These are phyloP conservation scores for Hysterium pulicare DNA, from an alignment of 2,329 filamentous ascomycete genomes.

Conservation along the genomic window DNA sequence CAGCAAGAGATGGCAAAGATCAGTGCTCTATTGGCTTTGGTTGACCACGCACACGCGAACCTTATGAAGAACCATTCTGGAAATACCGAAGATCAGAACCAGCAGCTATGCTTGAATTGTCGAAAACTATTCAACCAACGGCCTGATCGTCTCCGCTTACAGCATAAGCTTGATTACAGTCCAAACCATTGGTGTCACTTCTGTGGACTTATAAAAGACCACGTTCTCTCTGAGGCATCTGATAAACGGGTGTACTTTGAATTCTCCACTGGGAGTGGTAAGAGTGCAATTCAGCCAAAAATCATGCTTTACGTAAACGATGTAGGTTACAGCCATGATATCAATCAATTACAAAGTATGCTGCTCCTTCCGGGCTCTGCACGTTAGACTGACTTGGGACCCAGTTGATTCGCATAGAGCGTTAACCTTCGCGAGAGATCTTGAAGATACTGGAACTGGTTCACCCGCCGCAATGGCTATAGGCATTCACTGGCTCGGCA, in stretches of 20 bases:
- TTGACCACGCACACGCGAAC: neutral
- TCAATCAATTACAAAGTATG: neutral
- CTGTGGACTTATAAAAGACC: no score
- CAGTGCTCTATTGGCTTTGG: neutral
- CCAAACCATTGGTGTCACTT: no score
- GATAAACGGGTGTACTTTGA: no score
- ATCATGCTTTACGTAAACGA: neutral
- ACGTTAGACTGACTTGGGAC: neutral
- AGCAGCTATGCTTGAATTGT: no score
- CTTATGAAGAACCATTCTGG: no score
- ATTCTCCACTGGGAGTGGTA: no score
- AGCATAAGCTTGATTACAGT: no score
- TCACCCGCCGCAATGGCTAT: constrained; percentile 4
- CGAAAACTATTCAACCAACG: no score
- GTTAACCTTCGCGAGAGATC: neutral
- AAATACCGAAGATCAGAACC: no score
- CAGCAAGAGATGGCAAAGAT: neutral
- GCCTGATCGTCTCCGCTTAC: no score
- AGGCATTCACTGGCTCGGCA: constrained; percentile 4
- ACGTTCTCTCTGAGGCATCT: no score
- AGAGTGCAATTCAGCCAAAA: neutral
- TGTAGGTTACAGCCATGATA: neutral
- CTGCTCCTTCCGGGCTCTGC: neutral
- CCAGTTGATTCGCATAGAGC: neutral
- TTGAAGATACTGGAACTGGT: constrained; percentile 1